Conservation (phyloP, 371 early-diverging fungal species). For the Zychaea mexicana region DNA sequence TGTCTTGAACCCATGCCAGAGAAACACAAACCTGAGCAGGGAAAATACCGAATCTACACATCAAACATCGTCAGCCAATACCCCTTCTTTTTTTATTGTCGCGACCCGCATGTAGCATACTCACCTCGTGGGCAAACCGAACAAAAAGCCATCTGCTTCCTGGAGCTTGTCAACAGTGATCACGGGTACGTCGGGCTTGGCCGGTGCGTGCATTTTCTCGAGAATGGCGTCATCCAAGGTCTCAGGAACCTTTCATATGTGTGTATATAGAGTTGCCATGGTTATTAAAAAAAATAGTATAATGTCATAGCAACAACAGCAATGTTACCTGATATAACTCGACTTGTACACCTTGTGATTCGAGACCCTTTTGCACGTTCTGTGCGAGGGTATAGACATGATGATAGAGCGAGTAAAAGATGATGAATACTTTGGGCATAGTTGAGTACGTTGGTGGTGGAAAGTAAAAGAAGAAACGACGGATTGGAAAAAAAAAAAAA, state of each 20-base stretch:
- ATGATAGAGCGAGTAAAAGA: slow-evolving; percentile 69
- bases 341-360: slow-evolving; percentile 53
- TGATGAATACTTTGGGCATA: slow-evolving; percentile 52
- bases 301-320: too few species aligned
- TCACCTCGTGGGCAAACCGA: slow-evolving; percentile 48
- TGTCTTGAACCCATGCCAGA: too few species aligned
- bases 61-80: slow-evolving; percentile 63
- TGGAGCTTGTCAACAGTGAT: slow-evolving; percentile 58
- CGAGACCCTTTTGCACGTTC: slow-evolving; percentile 57
- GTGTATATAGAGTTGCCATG: neutral
- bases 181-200: slow-evolving; percentile 64
- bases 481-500: too few species aligned
- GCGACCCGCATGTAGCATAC: neutral
- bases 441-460: neutral
- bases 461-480: neutral
- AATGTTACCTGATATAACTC: slow-evolving; percentile 57
- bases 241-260: slow-evolving; percentile 49
- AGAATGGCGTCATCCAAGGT: slow-evolving; percentile 68
- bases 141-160: slow-evolving; percentile 78
- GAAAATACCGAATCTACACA: slow-evolving; percentile 60
- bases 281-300: neutral
- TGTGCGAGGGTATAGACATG: slow-evolving; percentile 71
- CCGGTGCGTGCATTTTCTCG: slow-evolving; percentile 72
- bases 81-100: neutral
- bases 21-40: slow-evolving; percentile 56